Evolutionary conservation across 306 rosid genomes (phyloP), one percentile per base, ranked within the genome.

Genomic region (Cotoneaster glaucophyllus): DNA sequence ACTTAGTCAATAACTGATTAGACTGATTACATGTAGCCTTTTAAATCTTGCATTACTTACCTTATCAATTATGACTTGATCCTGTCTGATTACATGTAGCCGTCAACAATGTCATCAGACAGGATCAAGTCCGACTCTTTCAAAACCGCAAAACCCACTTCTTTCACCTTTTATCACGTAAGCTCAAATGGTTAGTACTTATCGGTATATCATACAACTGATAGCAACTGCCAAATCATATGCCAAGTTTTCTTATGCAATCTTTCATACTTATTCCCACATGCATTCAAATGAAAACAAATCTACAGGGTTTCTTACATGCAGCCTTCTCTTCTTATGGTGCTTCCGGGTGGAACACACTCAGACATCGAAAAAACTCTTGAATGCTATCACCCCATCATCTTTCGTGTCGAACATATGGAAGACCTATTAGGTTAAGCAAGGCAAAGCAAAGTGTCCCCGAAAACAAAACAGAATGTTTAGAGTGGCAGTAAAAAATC

Each of bases 301-400:
- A 66, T 32, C 3, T 73, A 8, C 54, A 67, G 52, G 82, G 71
- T 37, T 64, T 24, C 87, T 22, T 86, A 86, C 92, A 79, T 48
- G 73, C 77, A 68, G 79, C 84, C 43, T 90, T 90, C 73, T 82
- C 83, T 63, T 67, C 62, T 74, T 76, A 84, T 21, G 89, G 83
- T 12, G 96, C 79, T 75, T 79, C 76, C 56, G 88, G 90, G 77
- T 90, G 96, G 80, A 87, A 90, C 39, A 86, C 77, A 26, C 84
- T 84, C n/a, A 90, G 73, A 73, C 83, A 82, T 79, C 78, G 78
- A 78, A 90, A 82, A 73, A 90, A 86, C 79, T 86, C 92, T 65
- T 76, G 66, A 86, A 90, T 67, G 78, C 89, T 67, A 86, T 81
- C n/a, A 87, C 82, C 19, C 90, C 89, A 34, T 87, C 84, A 26